These are phyloP conservation scores for Delonix regia DNA, from an alignment of 306 rosid species.

Conservation along the genomic window DNA sequence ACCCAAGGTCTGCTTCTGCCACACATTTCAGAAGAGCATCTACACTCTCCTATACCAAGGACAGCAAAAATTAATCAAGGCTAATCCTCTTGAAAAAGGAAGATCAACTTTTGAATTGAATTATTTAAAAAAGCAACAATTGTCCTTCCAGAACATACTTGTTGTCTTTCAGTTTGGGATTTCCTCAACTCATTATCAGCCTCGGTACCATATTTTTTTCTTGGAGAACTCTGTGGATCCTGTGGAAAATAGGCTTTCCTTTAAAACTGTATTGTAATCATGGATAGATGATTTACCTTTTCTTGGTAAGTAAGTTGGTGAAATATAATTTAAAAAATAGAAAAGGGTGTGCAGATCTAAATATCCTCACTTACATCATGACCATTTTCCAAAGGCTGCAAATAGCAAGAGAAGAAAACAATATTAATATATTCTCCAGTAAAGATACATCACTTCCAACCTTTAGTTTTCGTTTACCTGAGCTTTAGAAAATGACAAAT, in stretches of 20 bases:
- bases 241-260: constrained; percentile 37
- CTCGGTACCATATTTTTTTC: constrained; percentile 65
- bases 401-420: constrained; percentile 36
- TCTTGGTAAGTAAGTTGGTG: not conserved
- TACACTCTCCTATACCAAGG: constrained; percentile 71
- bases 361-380: constrained; percentile 63
- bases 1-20: constrained; percentile 66
- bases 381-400: constrained; percentile 73
- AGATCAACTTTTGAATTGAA: constrained; percentile 30
- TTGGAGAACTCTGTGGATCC: constrained; percentile 50
- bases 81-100: constrained; percentile 20
- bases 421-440: constrained; percentile 43
- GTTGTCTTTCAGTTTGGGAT: constrained; percentile 78
- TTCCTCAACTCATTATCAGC: constrained; percentile 53
- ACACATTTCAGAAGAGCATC: constrained; percentile 72
- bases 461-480: constrained; percentile 56
- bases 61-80: constrained; percentile 28
- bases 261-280: constrained; percentile 31
- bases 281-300: not conserved
- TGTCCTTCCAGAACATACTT: constrained; percentile 52
- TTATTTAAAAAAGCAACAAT: constrained; percentile 18
- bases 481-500: constrained; percentile 29
- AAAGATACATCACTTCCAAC: constrained; percentile 8
- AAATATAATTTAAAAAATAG: constrained; percentile 33
- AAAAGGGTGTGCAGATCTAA: constrained; percentile 18